Evolutionary conservation across 495 filamentous ascomycete genomes (phyloP), one percentile per base, ranked within the genome.

Genomic region (Apodospora peruviana): DNA sequence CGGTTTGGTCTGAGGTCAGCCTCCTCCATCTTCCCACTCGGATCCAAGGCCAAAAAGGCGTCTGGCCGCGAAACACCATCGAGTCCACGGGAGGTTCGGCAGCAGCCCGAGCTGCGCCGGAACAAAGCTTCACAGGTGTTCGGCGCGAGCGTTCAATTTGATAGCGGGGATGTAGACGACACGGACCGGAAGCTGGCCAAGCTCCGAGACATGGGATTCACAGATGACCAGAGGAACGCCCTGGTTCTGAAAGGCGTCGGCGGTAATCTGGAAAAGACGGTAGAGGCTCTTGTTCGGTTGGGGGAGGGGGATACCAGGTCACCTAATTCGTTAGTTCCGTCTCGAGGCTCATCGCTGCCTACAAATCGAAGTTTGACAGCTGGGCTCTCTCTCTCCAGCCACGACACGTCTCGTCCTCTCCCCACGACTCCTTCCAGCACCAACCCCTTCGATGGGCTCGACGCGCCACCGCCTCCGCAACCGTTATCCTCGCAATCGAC

Each of bases 191-290:
- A 96, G 65, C 68, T 98, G 59, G 77, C 78, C 8, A 82, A 79
- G 14, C 71, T 98, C 44, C 78, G 81, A 41, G 89, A 95, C 45
- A 96, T 97, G 93, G 93, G 93, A 1, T 98, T 98, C 58, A 75
- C 64, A 25, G 89, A 98, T 60, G 85, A 91, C 29, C 83, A 82
- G 50, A 78, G 86, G 39, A 97, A 94, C 54, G 69, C 80, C 11
- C 81, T 83, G 45, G 83, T 96, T 20, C 67, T 98, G 21, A 86
- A 87, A 50, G 84, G 85, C 10, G 72, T 90, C 5, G 76, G 82
- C 48, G 93, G 94, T 2, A 90, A 94, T 57, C 54, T 98, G 35
- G 86, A 95, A 47, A 86, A 83, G 58, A 76, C 90, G 0, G 78
- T 96, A 24, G 91, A 96, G 63, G 82, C 90, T 14, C 62, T 98